These are phyloP conservation scores for Nannizziopsis arthrosporioides DNA, from an alignment of 2,329 filamentous ascomycete species.

Conservation along the genomic window DNA sequence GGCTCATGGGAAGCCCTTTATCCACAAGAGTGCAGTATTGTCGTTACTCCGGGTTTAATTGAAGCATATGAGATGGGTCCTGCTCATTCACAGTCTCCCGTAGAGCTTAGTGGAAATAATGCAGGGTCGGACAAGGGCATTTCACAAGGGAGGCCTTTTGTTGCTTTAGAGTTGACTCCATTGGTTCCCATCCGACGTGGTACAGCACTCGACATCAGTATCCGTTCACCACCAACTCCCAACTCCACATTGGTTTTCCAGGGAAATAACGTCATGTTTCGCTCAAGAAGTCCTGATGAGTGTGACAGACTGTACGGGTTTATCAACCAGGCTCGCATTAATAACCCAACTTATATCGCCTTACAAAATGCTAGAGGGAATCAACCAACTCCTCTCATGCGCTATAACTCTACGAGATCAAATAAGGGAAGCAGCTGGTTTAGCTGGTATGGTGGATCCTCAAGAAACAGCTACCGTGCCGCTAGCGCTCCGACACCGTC, in stretches of 20 bases:
- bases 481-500: conserved; percentile 45
- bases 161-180: conserved; percentile 77
- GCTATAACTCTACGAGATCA: conserved; percentile 37
- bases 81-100: conserved; percentile 20
- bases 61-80: conserved; percentile 49
- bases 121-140: conserved; percentile 11
- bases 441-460: conserved; percentile 38
- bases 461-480: conserved; percentile 45
- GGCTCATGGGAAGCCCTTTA: conserved; percentile 51
- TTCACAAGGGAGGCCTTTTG: conserved; percentile 36
- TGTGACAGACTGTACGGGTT: conserved; percentile 72
- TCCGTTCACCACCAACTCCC: conserved; percentile 69
- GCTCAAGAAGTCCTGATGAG: conserved; percentile 62
- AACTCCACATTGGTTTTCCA: conserved; percentile 54
- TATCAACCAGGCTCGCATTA: conserved; percentile 78
- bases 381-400: conserved; percentile 43
- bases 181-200: conserved; percentile 81
- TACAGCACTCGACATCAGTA: conserved; percentile 85
- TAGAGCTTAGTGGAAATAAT: conserved; percentile 15
- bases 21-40: conserved; percentile 51
- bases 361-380: conserved; percentile 58
- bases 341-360: conserved; percentile 81
- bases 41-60: conserved; percentile 53
- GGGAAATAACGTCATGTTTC: conserved; percentile 80
- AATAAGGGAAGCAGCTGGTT: conserved; percentile 34